These are phyloP conservation scores for Calonectria henricotiae DNA, from an alignment of 2,329 filamentous ascomycete genomes.

Conservation along the genomic window DNA sequence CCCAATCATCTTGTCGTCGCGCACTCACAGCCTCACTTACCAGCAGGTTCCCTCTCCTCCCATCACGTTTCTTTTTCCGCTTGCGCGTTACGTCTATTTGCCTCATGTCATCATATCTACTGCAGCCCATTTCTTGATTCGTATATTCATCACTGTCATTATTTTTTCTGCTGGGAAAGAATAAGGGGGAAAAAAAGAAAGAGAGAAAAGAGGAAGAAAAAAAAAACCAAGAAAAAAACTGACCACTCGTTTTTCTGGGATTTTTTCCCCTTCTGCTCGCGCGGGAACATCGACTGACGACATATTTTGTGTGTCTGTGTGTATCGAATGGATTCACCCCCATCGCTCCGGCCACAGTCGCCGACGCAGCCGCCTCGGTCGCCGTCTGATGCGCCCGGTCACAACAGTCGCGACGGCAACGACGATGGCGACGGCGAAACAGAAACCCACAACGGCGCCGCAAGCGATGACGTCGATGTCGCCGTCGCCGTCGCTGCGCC, in stretches of 20 bases:
- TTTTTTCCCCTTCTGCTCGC: conserved; percentile 8
- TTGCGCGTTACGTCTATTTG: conserved; percentile 21
- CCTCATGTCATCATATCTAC: conserved; percentile 31
- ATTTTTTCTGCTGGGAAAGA: background rate
- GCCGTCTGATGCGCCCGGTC: conserved; percentile 14
- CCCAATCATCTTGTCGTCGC: conserved; percentile 28
- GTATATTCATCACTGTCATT: conserved; percentile 4
- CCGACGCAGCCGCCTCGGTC: conserved; percentile 16
- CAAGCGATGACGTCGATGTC: conserved; percentile 20
- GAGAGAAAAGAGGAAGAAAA: background rate
- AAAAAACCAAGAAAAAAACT: conserved; percentile 15
- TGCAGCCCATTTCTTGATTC: conserved; percentile 12
- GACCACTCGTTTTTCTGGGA: conserved; percentile 16
- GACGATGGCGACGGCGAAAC: conserved; percentile 4
- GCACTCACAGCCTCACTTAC: conserved; percentile 34
- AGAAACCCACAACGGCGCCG: conserved; percentile 15
- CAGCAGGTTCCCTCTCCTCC: conserved; percentile 6
- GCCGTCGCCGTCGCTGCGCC: conserved; percentile 24
- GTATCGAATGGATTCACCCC: conserved; percentile 35
- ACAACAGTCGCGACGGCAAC: conserved; percentile 6
- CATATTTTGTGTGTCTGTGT: background rate
- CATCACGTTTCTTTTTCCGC: conserved; percentile 7
- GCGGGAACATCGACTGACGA: conserved; percentile 6
- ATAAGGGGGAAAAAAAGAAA: background rate
- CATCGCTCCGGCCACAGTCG: conserved; percentile 22